Evolutionary conservation across 2,329 filamentous ascomycete species (phyloP), one percentile per base, ranked within the genome.

Genomic region (Atkinsonella hypoxylon): DNA sequence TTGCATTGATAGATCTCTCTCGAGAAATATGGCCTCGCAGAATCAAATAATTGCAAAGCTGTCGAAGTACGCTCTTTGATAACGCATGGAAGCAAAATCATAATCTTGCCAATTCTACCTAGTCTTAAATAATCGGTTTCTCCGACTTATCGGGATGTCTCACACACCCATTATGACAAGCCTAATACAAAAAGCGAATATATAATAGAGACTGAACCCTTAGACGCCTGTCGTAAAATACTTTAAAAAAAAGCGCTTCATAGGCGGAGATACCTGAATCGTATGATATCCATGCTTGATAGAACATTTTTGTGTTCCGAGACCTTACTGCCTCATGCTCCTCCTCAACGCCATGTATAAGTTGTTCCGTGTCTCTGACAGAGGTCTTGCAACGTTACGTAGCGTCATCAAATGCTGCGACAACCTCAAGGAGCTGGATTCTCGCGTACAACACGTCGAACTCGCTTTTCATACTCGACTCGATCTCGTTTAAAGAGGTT

Each of bases 401-500:
- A 49, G 38, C 36, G 48, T 22, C 48, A 40, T 31, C 9, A n/a
- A 51, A 17, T 50, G 15, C 34, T 53, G 52, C 50, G 57, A 54
- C 51, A 53, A 30, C 31, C 5, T 70, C 61, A 89, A 49, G 85
- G 84, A 46, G 87, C 83, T 13, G 87, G 88, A 67, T 97, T 95
- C 57, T 96, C 89, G 60, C 81, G 85, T 51, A 98, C 93, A 18
- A 95, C 83, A 53, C 87, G 82, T 63, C 81, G 83, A 55, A 98
- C 83, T 56, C 90, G 86, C 67, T 83, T 85, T 70, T 97, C 90
- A 63, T 98, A 98, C 51, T 91, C 89, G 17, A 69, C 70, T 42
- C 82, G 78, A 63, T 98, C 91, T 66, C 89, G 89, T 76, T 95
- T 96, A 68, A 89, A 97, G 11, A 98, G 75, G 61, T 95, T 95